Conservation (phyloP, 2,329 filamentous ascomycete species). For the Cladophialophora bantiana region DNA sequence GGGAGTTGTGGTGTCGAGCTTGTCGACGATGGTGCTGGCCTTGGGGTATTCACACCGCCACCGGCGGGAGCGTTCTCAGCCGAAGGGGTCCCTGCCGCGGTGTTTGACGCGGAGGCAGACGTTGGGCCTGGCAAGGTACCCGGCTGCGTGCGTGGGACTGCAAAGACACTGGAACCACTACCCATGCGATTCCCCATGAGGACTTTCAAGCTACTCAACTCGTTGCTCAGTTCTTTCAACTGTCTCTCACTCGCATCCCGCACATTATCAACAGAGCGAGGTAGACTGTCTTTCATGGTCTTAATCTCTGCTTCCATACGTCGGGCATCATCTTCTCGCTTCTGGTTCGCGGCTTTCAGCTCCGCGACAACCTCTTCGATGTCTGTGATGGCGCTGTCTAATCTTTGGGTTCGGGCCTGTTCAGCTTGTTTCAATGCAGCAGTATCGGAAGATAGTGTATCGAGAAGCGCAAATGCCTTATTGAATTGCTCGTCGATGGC, state of each 20-base stretch:
- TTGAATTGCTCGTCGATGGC: constrained; percentile 93
- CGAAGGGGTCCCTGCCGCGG: constrained; percentile 17
- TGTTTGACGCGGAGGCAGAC: constrained; percentile 27
- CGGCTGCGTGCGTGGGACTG: constrained; percentile 43
- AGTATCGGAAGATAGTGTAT: constrained; percentile 91
- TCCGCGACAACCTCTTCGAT: constrained; percentile 83
- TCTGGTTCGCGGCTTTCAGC: constrained; percentile 79
- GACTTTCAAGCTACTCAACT: constrained; percentile 91
- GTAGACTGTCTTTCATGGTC: constrained; percentile 81
- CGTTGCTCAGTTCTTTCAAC: constrained; percentile 81
- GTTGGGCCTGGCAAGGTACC: constrained; percentile 43
- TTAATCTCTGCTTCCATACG: constrained; percentile 86
- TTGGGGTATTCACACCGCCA: constrained; percentile 18
- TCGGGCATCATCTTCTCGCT: constrained; percentile 86
- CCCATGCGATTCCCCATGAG: constrained; percentile 72
- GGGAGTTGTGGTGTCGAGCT: constrained; percentile 28
- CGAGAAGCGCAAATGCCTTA: constrained; percentile 86
- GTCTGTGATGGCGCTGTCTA: constrained; percentile 82
- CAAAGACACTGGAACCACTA: constrained; percentile 35
- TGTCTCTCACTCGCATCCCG: constrained; percentile 82
- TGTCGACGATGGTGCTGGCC: constrained; percentile 31
- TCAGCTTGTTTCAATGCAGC: constrained; percentile 86
- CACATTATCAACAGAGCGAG: constrained; percentile 85
- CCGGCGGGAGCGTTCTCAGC: constrained; percentile 13
- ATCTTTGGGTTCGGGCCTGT: constrained; percentile 78